Conservation (phyloP, 2,329 filamentous ascomycete genomes). For the Colletotrichum truncatum region DNA sequence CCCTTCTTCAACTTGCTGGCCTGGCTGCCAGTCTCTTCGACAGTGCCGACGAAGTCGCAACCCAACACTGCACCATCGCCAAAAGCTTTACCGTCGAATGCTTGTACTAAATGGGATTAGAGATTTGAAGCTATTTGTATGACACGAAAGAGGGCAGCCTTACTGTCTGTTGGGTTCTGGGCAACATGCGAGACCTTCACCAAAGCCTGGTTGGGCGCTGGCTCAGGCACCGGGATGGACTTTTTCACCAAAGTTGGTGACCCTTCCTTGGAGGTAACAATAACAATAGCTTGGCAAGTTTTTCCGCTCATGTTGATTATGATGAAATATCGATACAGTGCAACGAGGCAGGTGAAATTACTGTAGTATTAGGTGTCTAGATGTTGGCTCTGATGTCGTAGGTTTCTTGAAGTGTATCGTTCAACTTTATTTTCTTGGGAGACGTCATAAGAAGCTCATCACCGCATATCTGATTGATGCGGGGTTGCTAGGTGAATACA, state of each 20-base stretch:
- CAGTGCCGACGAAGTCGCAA: constrained; percentile 46
- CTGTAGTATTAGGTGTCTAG: not conserved
- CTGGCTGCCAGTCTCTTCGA: constrained; percentile 40
- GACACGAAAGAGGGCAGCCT: not conserved
- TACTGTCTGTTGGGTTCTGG: constrained; percentile 39
- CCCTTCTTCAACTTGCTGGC: constrained; percentile 31
- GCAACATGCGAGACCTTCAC: constrained; percentile 35
- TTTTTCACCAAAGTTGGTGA: constrained; percentile 3
- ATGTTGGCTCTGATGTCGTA: too few species aligned
- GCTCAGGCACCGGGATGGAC: constrained; percentile 12
- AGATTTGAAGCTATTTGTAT: too few species aligned
- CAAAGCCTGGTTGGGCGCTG: constrained; percentile 32
- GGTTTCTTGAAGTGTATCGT: too few species aligned
- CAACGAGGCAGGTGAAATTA: too few species aligned
- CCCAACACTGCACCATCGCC: constrained; percentile 47
- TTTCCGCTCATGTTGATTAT: not conserved
- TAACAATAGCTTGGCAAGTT: constrained; percentile 17
- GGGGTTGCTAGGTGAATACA: too few species aligned
- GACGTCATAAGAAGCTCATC: too few species aligned
- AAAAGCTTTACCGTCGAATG: constrained; percentile 46
- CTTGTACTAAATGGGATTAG: constrained; percentile 36
- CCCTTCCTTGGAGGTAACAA: not conserved
- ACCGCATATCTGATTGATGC: too few species aligned
- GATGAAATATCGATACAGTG: too few species aligned
- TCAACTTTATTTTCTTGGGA: too few species aligned